Percentiles rank a stretch among this genome's conserved stretches.
Conservation (phyloP, 1,284 basidiomycete genomes). For the Chalciporus sp. region DNA sequence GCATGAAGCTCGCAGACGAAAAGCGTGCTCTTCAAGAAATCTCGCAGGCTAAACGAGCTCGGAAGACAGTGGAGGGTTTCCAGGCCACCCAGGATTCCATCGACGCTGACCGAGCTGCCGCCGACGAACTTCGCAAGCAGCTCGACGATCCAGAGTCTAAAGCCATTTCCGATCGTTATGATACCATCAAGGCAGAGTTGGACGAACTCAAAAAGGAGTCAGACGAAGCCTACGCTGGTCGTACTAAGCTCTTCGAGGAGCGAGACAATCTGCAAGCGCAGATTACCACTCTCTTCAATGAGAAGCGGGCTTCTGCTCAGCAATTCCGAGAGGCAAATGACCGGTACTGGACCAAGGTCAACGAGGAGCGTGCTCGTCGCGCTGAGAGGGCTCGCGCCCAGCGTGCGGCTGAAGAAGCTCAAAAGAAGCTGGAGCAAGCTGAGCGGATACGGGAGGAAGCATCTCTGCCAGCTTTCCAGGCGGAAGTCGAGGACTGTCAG, state of each 20-base stretch:
- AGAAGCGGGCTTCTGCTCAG: slow-evolving; percentile 77
- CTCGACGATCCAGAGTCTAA: slow-evolving; percentile 92
- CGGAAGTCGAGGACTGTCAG: slow-evolving; percentile 96
- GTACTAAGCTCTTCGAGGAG: slow-evolving; percentile 88
- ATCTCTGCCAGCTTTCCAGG: slow-evolving; percentile 86
- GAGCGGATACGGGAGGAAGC: slow-evolving; percentile 90
- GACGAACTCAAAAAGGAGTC: slow-evolving; percentile 85
- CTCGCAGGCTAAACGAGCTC: slow-evolving; percentile 66
- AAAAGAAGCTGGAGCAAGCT: slow-evolving; percentile 82
- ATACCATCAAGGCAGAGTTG: slow-evolving; percentile 84
- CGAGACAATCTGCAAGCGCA: slow-evolving; percentile 75
- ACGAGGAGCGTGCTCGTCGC: slow-evolving; percentile 84
- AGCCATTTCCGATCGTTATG: slow-evolving; percentile 81
- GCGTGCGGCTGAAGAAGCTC: slow-evolving; percentile 81
- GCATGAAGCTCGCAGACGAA: slow-evolving; percentile 93
- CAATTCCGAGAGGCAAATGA: slow-evolving; percentile 83
- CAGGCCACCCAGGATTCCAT: slow-evolving; percentile 80
- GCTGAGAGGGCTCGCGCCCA: slow-evolving; percentile 82
- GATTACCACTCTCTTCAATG: slow-evolving; percentile 73
- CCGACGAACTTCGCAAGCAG: slow-evolving; percentile 84
- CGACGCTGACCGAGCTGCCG: slow-evolving; percentile 73
- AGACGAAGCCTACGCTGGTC: slow-evolving; percentile 83
- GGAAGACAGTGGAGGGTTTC: slow-evolving; percentile 78
- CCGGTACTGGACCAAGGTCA: slow-evolving; percentile 77
- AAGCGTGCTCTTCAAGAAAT: slow-evolving; percentile 95